Base-by-base conservation (phyloP, 768 basidiomycete genomes). In the Lactifluus subvellereus region DNA sequence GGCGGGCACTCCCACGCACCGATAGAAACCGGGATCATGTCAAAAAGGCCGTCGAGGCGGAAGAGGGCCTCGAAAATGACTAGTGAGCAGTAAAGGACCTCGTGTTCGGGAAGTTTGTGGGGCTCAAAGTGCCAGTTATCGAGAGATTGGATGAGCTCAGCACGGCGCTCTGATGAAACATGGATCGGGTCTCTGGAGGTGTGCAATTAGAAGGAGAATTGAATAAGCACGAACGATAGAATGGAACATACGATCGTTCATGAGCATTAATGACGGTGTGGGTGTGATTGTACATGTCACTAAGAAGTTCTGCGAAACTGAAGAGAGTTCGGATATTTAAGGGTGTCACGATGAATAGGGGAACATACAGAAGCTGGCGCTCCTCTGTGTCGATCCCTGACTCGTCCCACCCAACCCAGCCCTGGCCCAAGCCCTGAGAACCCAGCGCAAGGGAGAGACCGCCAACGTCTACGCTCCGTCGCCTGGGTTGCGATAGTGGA, bases 81-180 rank as follows among this genome's bases (percentile, higher is more conserved):
- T 61, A 89, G 80, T 0, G 91, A 86, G 69, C 91, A 94, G 22
- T 85, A 82, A 14, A 91, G 77, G 11, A 93, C 80, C 74, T 98
- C 91, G 57, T 90, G 88, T 58, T 91, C 86, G 22, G 86, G 82
- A 42, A 97, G 82, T 43, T 81, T 81, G 74, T 91, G 87, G 4
- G 96, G 94, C 71, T 97, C 89, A 72, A 98, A 99, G 66, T 88
- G 77, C 96, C 96, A 99, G 13, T 79, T 80, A 61, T 88, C 85
- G 14, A 97, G 79, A 0, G 79, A 77, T 22, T 75, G 72, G 68
- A 96, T 87, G 54, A 97, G 81, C 30, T 83, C 79, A 22, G 73
- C 71, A 64, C 91, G 83, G 42, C 73, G 71, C 16, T 80, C 74
- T 48, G 81, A 73, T 22, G 82, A 80, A n/a, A 68, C 62, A 16